These are phyloP conservation scores for Spergularia marina DNA, from an alignment of 148 eudicot species.

Conservation along the genomic window DNA sequence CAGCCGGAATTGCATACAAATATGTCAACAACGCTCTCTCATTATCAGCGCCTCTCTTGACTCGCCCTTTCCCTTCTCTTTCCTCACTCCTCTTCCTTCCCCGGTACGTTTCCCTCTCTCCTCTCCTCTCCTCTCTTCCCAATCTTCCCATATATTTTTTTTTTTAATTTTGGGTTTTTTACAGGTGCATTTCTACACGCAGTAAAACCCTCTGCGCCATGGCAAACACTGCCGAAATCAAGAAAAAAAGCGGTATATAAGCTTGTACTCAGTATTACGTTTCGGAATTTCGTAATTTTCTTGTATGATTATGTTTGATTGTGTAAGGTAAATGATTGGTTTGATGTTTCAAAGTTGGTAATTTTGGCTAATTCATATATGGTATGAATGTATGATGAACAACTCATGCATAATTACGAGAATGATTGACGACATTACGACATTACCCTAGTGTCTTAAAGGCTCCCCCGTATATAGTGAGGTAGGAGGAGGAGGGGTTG, in stretches of 20 bases:
- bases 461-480: too few species aligned
- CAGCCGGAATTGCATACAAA: not conserved
- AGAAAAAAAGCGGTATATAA: not conserved
- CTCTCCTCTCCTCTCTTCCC: not conserved
- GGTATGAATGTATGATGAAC: too few species aligned
- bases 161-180: not conserved
- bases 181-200: not conserved
- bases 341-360: too few species aligned
- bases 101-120: not conserved
- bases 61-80: not conserved
- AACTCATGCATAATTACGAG: too few species aligned
- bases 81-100: not conserved
- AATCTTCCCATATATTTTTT: not conserved
- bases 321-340: too few species aligned
- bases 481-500: too few species aligned
- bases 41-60: not conserved
- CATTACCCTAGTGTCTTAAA: too few species aligned
- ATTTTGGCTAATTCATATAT: too few species aligned
- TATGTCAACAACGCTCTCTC: not conserved
- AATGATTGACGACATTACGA: too few species aligned
- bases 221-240: not conserved
- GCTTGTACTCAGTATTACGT: not conserved
- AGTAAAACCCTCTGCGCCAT: not conserved
- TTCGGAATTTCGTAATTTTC: too few species aligned
- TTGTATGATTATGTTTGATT: too few species aligned